Conservation (phyloP, 2,329 filamentous ascomycete genomes). For the Ceratocystis eucalypticola region DNA sequence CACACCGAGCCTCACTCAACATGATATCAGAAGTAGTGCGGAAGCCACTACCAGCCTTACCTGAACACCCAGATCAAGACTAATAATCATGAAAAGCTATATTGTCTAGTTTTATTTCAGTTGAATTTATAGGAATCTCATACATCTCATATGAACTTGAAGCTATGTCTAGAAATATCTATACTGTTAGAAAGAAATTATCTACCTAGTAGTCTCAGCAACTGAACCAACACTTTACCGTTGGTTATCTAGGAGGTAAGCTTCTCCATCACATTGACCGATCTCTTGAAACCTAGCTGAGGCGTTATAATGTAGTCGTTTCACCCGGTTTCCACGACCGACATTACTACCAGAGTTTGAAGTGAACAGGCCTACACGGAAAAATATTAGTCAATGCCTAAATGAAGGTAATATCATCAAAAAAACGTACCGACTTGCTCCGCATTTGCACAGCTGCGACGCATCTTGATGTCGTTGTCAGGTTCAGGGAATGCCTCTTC, state of each 20-base stretch:
- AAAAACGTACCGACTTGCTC: constrained; percentile 56
- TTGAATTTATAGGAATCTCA: neutral
- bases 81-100: neutral
- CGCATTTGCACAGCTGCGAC: constrained; percentile 75
- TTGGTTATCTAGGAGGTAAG: neutral
- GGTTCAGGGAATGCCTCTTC: constrained; percentile 65
- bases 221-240: neutral
- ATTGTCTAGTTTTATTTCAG: neutral
- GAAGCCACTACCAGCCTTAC: constrained; percentile 34
- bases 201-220: neutral
- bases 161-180: neutral
- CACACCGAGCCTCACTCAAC: neutral
- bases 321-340: neutral
- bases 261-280: neutral
- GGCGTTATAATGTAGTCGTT: neutral
- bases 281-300: neutral
- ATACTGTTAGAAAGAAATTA: neutral
- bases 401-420: constrained; percentile 20
- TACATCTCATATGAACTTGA: neutral
- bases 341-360: constrained; percentile 30
- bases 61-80: constrained; percentile 25
- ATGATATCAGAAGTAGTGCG: constrained; percentile 22
- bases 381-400: neutral
- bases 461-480: constrained; percentile 78
- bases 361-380: constrained; percentile 56